Evolutionary conservation across 2,329 filamentous ascomycete genomes (phyloP), one percentile per base, ranked within the genome.

Genomic region (Triangularia verruculosa): DNA sequence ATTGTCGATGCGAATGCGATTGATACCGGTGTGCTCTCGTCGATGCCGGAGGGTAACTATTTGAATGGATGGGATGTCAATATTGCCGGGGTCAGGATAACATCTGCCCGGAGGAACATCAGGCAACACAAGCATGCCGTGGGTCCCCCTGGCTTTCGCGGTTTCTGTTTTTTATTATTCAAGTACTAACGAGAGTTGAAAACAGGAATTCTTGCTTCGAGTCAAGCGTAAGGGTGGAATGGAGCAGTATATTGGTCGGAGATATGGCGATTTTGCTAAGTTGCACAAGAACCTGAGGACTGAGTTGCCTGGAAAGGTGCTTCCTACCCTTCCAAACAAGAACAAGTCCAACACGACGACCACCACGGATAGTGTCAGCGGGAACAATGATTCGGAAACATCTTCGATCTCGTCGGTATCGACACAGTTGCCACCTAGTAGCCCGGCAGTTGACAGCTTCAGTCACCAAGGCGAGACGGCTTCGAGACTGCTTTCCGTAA

Each of bases 61-160:
- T 91, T 97, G 72, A 94, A 99, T 74, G 92, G 93, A 28, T 98
- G 95, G 95, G 95, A 98, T 75, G 88, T 97, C 69, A 99, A 99
- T 74, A 89, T 99, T 57, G 92, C 94, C 11, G 93, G 89, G 47
- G 95, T 98, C 57, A 86, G 93, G 66, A 88, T 92, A 25, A 90
- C 86, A 1, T 89, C 87, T 7, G 82, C 93, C 59, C 96, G 94
- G 82, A 87, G 93, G 72, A 96, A 92, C 64, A 87, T 98, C 27
- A 84, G 94, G 64, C 88, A 95, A 72, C 95, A 97, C 75, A 91
- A 93, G 71, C 94, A 98, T 80, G 92, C 95, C 60, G 91, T 92
- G 79, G 77, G 88, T 79, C 47, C 20, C 51, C 13, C 25, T 27
- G 51, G 51, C 11, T 27, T 2, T 25, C 13, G 39, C n/a, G 25